Evolutionary conservation across 1,284 basidiomycete species (phyloP).

Genomic region (Apiotrichum brassicae): DNA sequence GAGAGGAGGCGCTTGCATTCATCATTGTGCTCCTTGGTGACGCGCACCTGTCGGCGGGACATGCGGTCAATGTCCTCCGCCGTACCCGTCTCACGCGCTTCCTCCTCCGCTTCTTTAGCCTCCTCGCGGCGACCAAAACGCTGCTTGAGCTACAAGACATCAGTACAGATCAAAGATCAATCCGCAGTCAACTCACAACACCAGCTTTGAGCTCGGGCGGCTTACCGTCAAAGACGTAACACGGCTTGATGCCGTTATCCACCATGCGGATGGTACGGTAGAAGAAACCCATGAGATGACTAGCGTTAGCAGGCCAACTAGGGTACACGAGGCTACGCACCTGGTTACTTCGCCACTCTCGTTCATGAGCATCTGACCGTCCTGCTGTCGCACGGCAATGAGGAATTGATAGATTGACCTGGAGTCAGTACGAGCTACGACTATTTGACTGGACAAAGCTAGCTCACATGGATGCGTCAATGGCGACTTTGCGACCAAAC

Average conservation of each 20-base stretch:
- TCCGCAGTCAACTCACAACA: slow-evolving; percentile 59
- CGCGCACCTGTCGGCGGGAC: slow-evolving; percentile 84
- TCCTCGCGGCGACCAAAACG: slow-evolving; percentile 86
- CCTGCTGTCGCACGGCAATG: slow-evolving; percentile 91
- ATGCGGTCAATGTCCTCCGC: slow-evolving; percentile 88
- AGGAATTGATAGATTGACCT: slow-evolving; percentile 71
- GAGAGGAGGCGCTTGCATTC: slow-evolving; percentile 82
- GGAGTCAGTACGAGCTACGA: slow-evolving; percentile 15
- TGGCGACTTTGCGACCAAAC: slow-evolving; percentile 95
- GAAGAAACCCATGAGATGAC: slow-evolving; percentile 98
- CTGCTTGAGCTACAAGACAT: slow-evolving; percentile 43
- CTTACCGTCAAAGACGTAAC: slow-evolving; percentile 97
- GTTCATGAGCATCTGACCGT: slow-evolving; percentile 94
- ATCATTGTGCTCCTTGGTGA: slow-evolving; percentile 93
- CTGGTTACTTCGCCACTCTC: slow-evolving; percentile 93
- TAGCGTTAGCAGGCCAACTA: slow-evolving; percentile 35
- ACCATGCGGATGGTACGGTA: slow-evolving; percentile 96
- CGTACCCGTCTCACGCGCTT: slow-evolving; percentile 93
- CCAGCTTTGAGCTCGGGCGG: slow-evolving; percentile 95
- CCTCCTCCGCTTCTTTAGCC: slow-evolving; percentile 88
- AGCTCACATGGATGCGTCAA: slow-evolving; percentile 90
- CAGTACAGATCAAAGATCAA: no score
- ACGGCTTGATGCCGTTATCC: slow-evolving; percentile 98
- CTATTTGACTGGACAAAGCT: neutral
- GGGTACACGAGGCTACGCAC: slow-evolving; percentile 36